Evolutionary conservation across 2,329 filamentous ascomycete genomes (phyloP), one percentile per base, ranked within the genome.

Genomic region (Drechslerella stenobrocha): DNA sequence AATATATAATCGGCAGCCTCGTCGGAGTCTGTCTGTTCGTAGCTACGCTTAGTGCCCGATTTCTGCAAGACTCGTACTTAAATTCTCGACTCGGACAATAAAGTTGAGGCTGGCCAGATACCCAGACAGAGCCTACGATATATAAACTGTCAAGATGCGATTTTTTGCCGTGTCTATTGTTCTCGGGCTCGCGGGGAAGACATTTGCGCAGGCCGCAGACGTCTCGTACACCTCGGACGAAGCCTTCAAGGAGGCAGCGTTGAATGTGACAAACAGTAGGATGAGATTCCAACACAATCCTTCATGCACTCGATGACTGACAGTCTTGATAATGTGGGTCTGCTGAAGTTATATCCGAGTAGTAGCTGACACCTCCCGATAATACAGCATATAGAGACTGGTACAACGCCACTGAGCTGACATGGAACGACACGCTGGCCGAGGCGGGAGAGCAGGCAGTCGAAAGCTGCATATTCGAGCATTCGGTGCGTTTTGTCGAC

Each of bases 251-350:
- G 35, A 42, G 1, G 35, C 13, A 4, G 26, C 51, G 9, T 35
- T 60, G 32, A 60, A 67, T 42, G 50, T 60, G 9, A 67, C 63
- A n/a, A 67, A 67, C 15, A 67, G 63, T 67, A 30, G 52, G 63
- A 26, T 26, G 11, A 5, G 11, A 30, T 23, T 18, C 15, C 34
- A 59, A 59, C 42, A 24, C 61, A 32, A 44, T 8, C 37, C n/a
- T n/a, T n/a, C n/a, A n/a, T n/a, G n/a, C n/a, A n/a, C n/a, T n/a
- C n/a, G n/a, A n/a, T n/a, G n/a, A n/a, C n/a, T n/a, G n/a, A n/a
- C n/a, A n/a, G n/a, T n/a, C n/a, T n/a, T n/a, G n/a, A n/a, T n/a
- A n/a, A n/a, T n/a, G n/a, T n/a, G n/a, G n/a, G n/a, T n/a, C n/a
- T n/a, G n/a, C n/a, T n/a, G n/a, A n/a, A n/a, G n/a, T n/a, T n/a